Evolutionary conservation across 2,329 filamentous ascomycete species (phyloP).

Genomic region (Mycosphaerelloides madeirae): DNA sequence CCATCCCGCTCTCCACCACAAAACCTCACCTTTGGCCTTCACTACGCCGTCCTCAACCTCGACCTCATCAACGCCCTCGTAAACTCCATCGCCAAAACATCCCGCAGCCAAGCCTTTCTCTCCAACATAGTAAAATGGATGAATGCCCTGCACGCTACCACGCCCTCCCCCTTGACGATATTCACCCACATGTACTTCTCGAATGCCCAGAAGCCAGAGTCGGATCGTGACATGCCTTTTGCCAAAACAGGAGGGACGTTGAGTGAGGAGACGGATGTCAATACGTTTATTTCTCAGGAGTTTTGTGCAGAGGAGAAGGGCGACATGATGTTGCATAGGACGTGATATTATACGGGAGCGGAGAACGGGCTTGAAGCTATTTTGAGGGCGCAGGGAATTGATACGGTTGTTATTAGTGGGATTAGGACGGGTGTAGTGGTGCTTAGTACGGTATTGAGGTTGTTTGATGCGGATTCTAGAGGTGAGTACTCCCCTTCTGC

Average conservation of each 20-base stretch:
- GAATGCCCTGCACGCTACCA: slow-evolving; percentile 36
- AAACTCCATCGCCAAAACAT: slow-evolving; percentile 29
- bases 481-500: slow-evolving; percentile 30
- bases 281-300: slow-evolving; percentile 31
- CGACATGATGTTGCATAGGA: slow-evolving; percentile 41
- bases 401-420: slow-evolving; percentile 41
- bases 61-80: slow-evolving; percentile 40
- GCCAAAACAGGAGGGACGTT: slow-evolving; percentile 28
- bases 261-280: slow-evolving; percentile 26
- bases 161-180: slow-evolving; percentile 34
- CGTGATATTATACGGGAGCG: slow-evolving; percentile 39
- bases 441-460: slow-evolving; percentile 39
- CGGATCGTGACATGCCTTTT: slow-evolving; percentile 35
- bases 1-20: slow-evolving; percentile 18
- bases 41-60: slow-evolving; percentile 43
- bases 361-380: slow-evolving; percentile 42
- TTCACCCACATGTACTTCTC: slow-evolving; percentile 39
- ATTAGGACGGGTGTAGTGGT: slow-evolving; percentile 41
- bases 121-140: slow-evolving; percentile 36
- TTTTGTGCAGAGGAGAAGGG: slow-evolving; percentile 32
- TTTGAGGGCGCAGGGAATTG: slow-evolving; percentile 36
- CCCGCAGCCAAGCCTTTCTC: slow-evolving; percentile 34
- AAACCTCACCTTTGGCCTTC: slow-evolving; percentile 30
- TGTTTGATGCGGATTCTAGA: slow-evolving; percentile 44
- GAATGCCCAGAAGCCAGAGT: slow-evolving; percentile 33